Base-by-base conservation (phyloP, 1,284 basidiomycete species). In the Leccinum brunneo-olivaceum region DNA sequence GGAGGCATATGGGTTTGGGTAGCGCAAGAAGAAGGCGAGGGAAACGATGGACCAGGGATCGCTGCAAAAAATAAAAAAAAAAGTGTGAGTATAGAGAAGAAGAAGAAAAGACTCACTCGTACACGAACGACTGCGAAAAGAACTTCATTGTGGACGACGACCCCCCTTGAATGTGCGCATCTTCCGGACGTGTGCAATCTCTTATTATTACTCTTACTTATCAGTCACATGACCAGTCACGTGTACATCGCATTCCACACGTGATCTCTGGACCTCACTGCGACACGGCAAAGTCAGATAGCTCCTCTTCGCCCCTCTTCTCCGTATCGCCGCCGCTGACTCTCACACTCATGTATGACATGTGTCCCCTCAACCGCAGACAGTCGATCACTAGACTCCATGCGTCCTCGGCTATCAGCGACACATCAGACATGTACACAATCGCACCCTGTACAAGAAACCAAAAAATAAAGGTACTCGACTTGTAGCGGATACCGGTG, bases 1-100 rank as follows among this genome's bases (percentile, higher is more conserved):
- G 10, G 90, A 76, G 6, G 95, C 90, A 56, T 90, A 90, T 33
- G 95, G 94, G 65, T 98, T 98, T 4, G 96, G 95, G 64, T 98
- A 98, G 52, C 96, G 86, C 50, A 97, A 74, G 59, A 94, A 92
- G 72, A 90, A 98, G 14, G 94, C 94, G 51, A 94, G 75, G 28
- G 90, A 83, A 44, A 95, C 89, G 49, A 91, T 91, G 45, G 88
- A 77, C 88, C 89, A 93, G 62, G 86, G 76, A 78, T 90, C 86
- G 73, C 88, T 90, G 61, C 6, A 34, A 10, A 34, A 6, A 12
- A 27, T 27, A 12, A 27, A 12, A 4, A 12, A 12, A 27, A 9
- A 12, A 12, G 25, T 12, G 10, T 12, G 25, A 27, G 11, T 6
- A 25, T 12, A 14, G 7, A 6, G 15, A 16, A n/a, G 25, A 25